A percentile compares a stretch with the other conserved stretches of the same genome.
Evolutionary conservation across 371 early-diverging fungal species (phyloP).

Genomic region (Circinella umbellata): DNA sequence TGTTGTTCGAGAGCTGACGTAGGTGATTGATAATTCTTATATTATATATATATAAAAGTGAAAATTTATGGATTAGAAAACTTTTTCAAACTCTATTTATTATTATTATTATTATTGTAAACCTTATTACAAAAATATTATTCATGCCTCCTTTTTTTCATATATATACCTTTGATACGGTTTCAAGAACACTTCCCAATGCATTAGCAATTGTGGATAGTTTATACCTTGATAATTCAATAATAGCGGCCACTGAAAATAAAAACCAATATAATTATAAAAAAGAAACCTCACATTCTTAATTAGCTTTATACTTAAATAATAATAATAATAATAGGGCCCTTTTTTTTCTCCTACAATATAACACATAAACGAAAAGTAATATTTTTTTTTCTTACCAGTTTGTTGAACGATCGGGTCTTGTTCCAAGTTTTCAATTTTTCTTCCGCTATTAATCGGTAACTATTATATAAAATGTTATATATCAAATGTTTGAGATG

Average conservation of each 20-base stretch:
- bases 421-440: slow-evolving; percentile 62
- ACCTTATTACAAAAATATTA: too few relatives aligned
- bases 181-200: slow-evolving; percentile 64
- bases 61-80: too few relatives aligned
- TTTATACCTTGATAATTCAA: slow-evolving; percentile 68
- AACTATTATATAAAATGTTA: slow-evolving; percentile 40
- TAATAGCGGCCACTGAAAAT: slow-evolving; percentile 58
- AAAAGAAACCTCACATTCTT: not conserved
- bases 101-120: too few relatives aligned
- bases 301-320: not conserved
- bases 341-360: not conserved
- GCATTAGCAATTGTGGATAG: slow-evolving; percentile 60
- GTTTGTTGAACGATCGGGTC: slow-evolving; percentile 75
- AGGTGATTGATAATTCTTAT: slow-evolving; percentile 20
- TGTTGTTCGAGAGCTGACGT: slow-evolving; percentile 46
- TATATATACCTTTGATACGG: slow-evolving; percentile 61
- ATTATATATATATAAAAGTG: too few relatives aligned
- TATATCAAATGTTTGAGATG: too few relatives aligned
- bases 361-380: not conserved
- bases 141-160: too few relatives aligned
- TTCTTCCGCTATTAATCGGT: slow-evolving; percentile 60
- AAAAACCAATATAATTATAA: too few relatives aligned
- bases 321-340: too few relatives aligned
- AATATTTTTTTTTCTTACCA: slow-evolving; percentile 22
- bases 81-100: not conserved